Conservation (phyloP, 192 early-diverging fungal species). For the Backusella psychrophila region DNA sequence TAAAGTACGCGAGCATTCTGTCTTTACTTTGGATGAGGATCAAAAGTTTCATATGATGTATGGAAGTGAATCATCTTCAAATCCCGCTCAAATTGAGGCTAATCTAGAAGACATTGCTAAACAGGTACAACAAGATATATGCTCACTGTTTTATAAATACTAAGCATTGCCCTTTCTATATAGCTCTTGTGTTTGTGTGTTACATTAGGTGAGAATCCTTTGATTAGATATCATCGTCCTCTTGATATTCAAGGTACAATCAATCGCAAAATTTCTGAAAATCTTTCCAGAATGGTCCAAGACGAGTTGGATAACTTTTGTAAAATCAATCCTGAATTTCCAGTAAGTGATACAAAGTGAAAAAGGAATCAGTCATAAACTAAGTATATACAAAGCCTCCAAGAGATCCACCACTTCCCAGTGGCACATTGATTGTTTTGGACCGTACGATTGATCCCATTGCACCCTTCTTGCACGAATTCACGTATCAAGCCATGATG, state of each 20-base stretch:
- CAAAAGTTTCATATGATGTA: slow-evolving; percentile 25
- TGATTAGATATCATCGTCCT: slow-evolving; percentile 89
- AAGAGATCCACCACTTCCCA: slow-evolving; percentile 50
- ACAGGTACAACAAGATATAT: slow-evolving; percentile 38
- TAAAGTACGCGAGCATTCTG: slow-evolving; percentile 31
- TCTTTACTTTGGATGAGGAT: slow-evolving; percentile 31
- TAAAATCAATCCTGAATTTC: slow-evolving; percentile 65
- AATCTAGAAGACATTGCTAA: slow-evolving; percentile 53
- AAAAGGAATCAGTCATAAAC: background rate
- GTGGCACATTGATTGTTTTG: slow-evolving; percentile 81
- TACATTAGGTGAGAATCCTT: slow-evolving; percentile 86
- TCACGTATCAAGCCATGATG: slow-evolving; percentile 99
- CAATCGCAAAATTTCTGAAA: slow-evolving; percentile 61
- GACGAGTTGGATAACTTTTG: slow-evolving; percentile 81
- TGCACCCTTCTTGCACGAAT: slow-evolving; percentile 94
- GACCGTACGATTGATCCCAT: slow-evolving; percentile 92
- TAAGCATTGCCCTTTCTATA: background rate
- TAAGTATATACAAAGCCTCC: slow-evolving; percentile 27
- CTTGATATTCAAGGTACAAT: slow-evolving; percentile 67
- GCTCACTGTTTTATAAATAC: no score
- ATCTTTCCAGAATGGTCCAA: slow-evolving; percentile 81
- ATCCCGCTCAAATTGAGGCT: slow-evolving; percentile 31
- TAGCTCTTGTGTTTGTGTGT: slow-evolving; percentile 82
- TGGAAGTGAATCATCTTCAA: slow-evolving; percentile 7
- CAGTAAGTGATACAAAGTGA: slow-evolving; percentile 31